A percentile compares a stretch with the other conserved stretches of the same genome.
These are phyloP conservation scores for Zalaria sp. DNA, from an alignment of 2,329 filamentous ascomycete genomes.

Conservation along the genomic window DNA sequence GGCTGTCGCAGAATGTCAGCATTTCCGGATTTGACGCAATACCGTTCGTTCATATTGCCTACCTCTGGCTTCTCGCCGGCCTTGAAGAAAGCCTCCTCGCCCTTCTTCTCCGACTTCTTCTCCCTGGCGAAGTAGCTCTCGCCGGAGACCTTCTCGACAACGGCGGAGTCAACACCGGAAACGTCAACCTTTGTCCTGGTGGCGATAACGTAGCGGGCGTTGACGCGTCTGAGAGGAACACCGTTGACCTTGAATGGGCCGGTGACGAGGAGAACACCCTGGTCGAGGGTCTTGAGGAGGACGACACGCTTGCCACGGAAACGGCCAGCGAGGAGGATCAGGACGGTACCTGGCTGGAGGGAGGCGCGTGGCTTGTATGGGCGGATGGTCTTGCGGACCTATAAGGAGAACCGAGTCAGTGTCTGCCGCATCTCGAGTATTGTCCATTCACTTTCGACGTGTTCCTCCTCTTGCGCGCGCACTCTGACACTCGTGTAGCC, in stretches of 20 bases:
- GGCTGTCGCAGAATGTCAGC: slow-evolving; percentile 3
- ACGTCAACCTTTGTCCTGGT: slow-evolving; percentile 78
- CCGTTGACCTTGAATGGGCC: slow-evolving; percentile 99
- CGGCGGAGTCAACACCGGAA: slow-evolving; percentile 58
- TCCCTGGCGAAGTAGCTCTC: slow-evolving; percentile 94
- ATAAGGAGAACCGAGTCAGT: slow-evolving; percentile 11
- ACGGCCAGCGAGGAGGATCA: slow-evolving; percentile 97
- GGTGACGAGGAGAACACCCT: slow-evolving; percentile 97
- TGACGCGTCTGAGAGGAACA: slow-evolving; percentile 87
- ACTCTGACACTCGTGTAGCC: too few species aligned
- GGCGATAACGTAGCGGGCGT: slow-evolving; percentile 86
- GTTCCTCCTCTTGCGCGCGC: neutral
- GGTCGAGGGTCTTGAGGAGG: slow-evolving; percentile 92
- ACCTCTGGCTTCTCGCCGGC: slow-evolving; percentile 97
- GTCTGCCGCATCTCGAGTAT: too few species aligned
- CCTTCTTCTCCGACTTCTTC: slow-evolving; percentile 87
- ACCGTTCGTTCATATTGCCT: slow-evolving; percentile 22
- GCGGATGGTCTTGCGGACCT: slow-evolving; percentile 92
- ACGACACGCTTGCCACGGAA: slow-evolving; percentile 99
- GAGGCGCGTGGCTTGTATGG: slow-evolving; percentile 75
- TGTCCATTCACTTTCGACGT: neutral
- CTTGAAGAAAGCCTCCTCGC: slow-evolving; percentile 99
- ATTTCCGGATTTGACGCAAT: neutral
- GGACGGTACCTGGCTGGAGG: slow-evolving; percentile 86
- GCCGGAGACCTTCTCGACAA: slow-evolving; percentile 63